Percentiles rank a stretch among this genome's conserved stretches.
Evolutionary conservation across 257 asterid genomes (phyloP).

Genomic region (Capsicum pubescens): DNA sequence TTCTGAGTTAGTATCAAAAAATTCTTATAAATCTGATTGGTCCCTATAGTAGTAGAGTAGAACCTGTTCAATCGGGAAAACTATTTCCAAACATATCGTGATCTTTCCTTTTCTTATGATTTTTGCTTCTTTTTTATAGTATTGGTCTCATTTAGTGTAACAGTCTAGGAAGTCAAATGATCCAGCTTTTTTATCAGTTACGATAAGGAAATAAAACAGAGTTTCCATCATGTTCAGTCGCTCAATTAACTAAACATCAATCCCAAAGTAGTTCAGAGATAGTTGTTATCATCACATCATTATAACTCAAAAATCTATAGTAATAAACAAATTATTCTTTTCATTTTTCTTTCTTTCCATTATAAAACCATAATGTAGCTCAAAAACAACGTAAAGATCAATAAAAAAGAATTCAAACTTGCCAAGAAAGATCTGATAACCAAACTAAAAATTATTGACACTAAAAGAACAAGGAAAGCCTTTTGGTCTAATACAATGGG

Average conservation of each 20-base stretch:
- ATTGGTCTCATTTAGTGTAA: no score
- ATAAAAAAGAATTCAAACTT: background rate
- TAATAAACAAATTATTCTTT: background rate
- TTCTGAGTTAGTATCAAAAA: background rate
- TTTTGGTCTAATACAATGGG: no score
- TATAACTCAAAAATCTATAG: background rate
- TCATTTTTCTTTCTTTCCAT: background rate
- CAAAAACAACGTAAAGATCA: background rate
- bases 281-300: constrained; percentile 17
- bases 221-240: no score
- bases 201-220: no score
- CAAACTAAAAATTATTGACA: background rate
- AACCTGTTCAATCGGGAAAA: background rate
- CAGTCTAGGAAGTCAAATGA: no score
- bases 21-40: background rate
- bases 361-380: constrained; percentile 1
- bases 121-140: no score
- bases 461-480: no score
- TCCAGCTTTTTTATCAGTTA: no score
- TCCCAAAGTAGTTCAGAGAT: constrained; percentile 12
- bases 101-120: no score
- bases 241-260: no score
- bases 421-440: background rate
- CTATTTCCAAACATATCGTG: no score
- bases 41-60: background rate